A percentile compares a stretch with the other conserved stretches of the same genome.
Evolutionary conservation across 1,284 basidiomycete species (phyloP).

Genomic region (Moesziomyces globuligerus): DNA sequence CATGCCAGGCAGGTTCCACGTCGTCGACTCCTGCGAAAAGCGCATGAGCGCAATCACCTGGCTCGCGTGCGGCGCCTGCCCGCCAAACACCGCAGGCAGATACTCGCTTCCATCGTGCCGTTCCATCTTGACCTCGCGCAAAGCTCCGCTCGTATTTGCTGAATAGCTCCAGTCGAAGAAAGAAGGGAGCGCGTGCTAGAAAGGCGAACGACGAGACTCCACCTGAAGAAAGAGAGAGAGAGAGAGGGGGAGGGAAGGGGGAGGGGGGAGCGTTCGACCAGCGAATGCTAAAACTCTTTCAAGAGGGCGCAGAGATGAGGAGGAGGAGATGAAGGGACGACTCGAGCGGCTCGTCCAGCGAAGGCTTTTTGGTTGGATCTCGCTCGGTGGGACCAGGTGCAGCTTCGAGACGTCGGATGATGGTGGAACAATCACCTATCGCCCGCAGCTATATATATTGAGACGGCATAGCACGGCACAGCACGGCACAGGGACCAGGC

Average conservation of each 20-base stretch:
- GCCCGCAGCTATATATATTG: too few relatives aligned
- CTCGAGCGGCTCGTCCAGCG: slow-evolving; percentile 19
- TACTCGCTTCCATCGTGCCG: slow-evolving; percentile 40
- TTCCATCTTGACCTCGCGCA: slow-evolving; percentile 31
- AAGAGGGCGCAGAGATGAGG: neutral
- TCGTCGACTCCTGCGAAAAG: slow-evolving; percentile 17
- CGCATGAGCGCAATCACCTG: slow-evolving; percentile 33
- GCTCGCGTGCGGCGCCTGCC: slow-evolving; percentile 7
- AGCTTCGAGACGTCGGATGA: too few relatives aligned
- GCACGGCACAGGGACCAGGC: too few relatives aligned
- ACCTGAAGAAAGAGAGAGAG: slow-evolving; percentile 1
- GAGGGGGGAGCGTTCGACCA: slow-evolving; percentile 1
- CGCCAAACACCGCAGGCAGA: slow-evolving; percentile 19
- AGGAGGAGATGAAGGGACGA: too few relatives aligned
- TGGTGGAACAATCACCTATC: too few relatives aligned
- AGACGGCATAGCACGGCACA: too few relatives aligned
- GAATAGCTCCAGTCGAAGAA: neutral
- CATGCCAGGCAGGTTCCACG: slow-evolving; percentile 36
- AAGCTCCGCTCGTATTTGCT: too few relatives aligned
- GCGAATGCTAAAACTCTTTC: slow-evolving; percentile 9
- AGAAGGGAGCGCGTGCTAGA: neutral
- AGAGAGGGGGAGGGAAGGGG: neutral
- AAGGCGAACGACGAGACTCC: too few relatives aligned
- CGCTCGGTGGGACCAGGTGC: too few relatives aligned
- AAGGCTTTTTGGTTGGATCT: too few relatives aligned